Evolutionary conservation across 495 filamentous ascomycete genomes (phyloP).

Genomic region (Amphirosellinia nigrospora): DNA sequence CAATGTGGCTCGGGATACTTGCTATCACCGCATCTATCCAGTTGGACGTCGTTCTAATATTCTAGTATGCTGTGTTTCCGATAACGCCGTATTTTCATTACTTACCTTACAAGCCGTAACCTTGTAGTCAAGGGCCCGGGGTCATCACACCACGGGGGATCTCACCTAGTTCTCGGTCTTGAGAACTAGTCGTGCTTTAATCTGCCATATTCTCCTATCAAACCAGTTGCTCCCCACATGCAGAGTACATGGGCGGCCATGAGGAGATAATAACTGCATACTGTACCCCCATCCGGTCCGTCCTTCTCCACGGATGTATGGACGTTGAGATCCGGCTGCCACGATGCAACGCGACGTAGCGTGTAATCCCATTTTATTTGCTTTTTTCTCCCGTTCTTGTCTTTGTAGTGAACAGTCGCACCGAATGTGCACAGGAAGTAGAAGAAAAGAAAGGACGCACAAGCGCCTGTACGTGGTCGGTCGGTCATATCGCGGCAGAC

Average conservation of each 20-base stretch:
- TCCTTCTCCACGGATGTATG: slow-evolving; percentile 15
- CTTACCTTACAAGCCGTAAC: not conserved
- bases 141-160: not conserved
- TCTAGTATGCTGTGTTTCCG: not conserved
- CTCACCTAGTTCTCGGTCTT: not conserved
- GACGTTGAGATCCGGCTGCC: slow-evolving; percentile 22
- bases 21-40: not conserved
- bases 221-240: not conserved
- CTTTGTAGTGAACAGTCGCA: not conserved
- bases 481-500: slow-evolving; percentile 5
- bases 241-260: not conserved
- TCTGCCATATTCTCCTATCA: not conserved
- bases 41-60: not conserved
- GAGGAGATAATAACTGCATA: slow-evolving; percentile 5
- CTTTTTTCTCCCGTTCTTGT: not conserved
- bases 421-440: not conserved
- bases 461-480: slow-evolving; percentile 1
- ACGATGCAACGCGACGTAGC: slow-evolving; percentile 13
- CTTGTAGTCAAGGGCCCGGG: not conserved
- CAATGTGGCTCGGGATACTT: not conserved
- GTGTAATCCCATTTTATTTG: not conserved
- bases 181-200: not conserved
- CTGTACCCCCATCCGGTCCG: slow-evolving; percentile 6
- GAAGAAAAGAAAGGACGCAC: not conserved
- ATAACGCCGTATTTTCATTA: not conserved